Conservation (phyloP, 441 rosid genomes). For the Jatropha podagrica region DNA sequence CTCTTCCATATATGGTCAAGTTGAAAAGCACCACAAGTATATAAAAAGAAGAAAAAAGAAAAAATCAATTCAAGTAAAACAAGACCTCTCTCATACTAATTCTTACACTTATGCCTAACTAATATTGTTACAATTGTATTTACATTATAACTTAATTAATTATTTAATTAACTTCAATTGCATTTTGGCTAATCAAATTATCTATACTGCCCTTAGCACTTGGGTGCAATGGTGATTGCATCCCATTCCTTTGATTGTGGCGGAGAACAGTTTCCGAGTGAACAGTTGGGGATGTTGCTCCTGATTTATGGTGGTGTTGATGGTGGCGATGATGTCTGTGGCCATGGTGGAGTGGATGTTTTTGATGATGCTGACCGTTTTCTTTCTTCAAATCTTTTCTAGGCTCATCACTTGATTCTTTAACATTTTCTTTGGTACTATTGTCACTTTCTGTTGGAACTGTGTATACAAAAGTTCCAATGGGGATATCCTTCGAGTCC, state of each 20-base stretch:
- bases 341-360: conserved; percentile 32
- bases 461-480: conserved; percentile 48
- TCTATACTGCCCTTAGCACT: conserved; percentile 33
- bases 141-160: not conserved
- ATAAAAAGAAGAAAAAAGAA: conserved; percentile 1
- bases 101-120: not conserved
- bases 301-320: conserved; percentile 32
- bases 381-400: conserved; percentile 39
- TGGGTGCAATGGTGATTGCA: conserved; percentile 48
- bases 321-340: conserved; percentile 25
- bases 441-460: conserved; percentile 36
- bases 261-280: conserved; percentile 33
- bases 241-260: conserved; percentile 33
- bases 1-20: not conserved
- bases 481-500: conserved; percentile 46
- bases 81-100: not conserved
- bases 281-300: conserved; percentile 34
- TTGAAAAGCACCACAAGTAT: not conserved
- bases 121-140: not conserved
- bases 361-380: conserved; percentile 33
- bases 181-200: not conserved
- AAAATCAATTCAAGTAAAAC: conserved; percentile 5
- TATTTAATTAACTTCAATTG: not conserved
- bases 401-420: conserved; percentile 26
- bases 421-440: conserved; percentile 27